Evolutionary conservation across 2,329 filamentous ascomycete genomes (phyloP).

Genomic region (Phaeosphaeria sp.): DNA sequence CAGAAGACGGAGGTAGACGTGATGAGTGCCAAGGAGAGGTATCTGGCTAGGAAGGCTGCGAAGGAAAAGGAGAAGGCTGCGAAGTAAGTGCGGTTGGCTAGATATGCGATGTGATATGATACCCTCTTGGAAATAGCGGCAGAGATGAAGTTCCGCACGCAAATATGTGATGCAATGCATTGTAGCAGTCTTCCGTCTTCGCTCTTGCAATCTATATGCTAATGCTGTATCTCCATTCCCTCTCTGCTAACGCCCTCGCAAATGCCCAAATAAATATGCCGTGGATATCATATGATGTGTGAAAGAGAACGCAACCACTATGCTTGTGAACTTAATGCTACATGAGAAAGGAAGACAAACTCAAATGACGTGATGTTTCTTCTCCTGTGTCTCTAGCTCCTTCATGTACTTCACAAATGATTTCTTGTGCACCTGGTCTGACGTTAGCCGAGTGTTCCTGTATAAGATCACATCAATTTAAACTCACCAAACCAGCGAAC

Average conservation of each 20-base stretch:
- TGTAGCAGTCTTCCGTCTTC: not conserved
- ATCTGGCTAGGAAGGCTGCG: constrained; percentile 78
- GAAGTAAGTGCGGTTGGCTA: constrained; percentile 6
- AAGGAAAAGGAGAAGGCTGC: constrained; percentile 53
- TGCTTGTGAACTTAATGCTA: not conserved
- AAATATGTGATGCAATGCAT: not conserved
- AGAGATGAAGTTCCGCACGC: not conserved
- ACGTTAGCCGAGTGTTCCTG: constrained; percentile 6
- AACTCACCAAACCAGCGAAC: constrained; percentile 83
- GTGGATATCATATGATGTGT: constrained; percentile 2
- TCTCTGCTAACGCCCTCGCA: not conserved
- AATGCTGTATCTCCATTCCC: not conserved
- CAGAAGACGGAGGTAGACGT: constrained; percentile 80
- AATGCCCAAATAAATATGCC: not conserved
- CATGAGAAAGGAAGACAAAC: not conserved
- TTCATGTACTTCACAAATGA: constrained; percentile 94
- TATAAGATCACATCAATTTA: not conserved
- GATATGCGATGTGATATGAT: constrained; percentile 2
- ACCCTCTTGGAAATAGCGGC: constrained; percentile 1
- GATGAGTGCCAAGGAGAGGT: constrained; percentile 78
- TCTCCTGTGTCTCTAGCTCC: constrained; percentile 69
- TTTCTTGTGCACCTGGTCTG: constrained; percentile 82
- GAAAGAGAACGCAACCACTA: not conserved
- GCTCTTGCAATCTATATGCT: not conserved
- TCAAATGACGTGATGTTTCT: constrained; percentile 19